These are phyloP conservation scores for Grigorovia yakushimaensis DNA, from an alignment of 805 yeast species.

Conservation along the genomic window DNA sequence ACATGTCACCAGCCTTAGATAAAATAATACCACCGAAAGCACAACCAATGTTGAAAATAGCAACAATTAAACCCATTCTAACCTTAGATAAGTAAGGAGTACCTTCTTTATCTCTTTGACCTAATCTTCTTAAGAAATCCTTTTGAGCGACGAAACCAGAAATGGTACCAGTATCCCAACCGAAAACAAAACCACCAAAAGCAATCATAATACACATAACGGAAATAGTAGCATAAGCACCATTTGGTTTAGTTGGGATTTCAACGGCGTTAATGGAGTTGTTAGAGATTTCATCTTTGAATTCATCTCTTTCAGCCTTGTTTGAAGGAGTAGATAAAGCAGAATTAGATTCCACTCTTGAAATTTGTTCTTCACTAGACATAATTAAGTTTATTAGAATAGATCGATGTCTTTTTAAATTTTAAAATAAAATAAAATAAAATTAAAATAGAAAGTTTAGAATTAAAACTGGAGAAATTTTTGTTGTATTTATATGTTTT, in stretches of 20 bases:
- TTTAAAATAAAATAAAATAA: background rate
- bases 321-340: constrained; percentile 24
- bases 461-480: constrained; percentile 5
- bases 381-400: constrained; percentile 1
- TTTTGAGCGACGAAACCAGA: constrained; percentile 60
- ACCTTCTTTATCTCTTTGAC: constrained; percentile 34
- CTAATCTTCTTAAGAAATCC: constrained; percentile 47
- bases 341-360: constrained; percentile 10
- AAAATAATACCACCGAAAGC: constrained; percentile 61
- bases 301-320: constrained; percentile 23
- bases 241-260: constrained; percentile 29
- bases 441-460: background rate
- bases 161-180: constrained; percentile 73
- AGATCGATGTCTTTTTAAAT: background rate
- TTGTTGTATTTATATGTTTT: constrained; percentile 2
- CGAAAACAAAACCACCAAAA: constrained; percentile 37
- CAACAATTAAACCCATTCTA: constrained; percentile 41
- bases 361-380: constrained; percentile 5
- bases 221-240: constrained; percentile 28
- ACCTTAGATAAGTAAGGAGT: constrained; percentile 34
- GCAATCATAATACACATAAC: constrained; percentile 27
- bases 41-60: constrained; percentile 66
- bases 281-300: constrained; percentile 9
- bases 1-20: constrained; percentile 49
- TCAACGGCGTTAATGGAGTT: constrained; percentile 5